These are phyloP conservation scores for Bipolaris bicolor DNA, from an alignment of 2,329 filamentous ascomycete species.

Conservation along the genomic window DNA sequence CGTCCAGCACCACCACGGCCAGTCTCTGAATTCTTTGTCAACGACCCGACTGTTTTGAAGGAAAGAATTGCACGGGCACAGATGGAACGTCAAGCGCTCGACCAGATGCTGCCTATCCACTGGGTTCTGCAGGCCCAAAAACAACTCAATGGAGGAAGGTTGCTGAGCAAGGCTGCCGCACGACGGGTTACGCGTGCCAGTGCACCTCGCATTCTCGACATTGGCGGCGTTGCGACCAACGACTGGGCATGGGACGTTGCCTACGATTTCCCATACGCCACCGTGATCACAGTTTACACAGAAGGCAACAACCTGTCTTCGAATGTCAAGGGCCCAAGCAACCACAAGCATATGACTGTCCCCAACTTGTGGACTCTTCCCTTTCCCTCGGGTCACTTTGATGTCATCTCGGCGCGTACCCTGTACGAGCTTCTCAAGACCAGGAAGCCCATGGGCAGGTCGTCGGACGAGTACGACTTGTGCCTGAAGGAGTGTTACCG, in stretches of 20 bases:
- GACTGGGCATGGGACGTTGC: conserved; percentile 98
- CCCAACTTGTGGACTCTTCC: conserved; percentile 79
- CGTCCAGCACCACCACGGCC: conserved; percentile 53
- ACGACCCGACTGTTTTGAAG: conserved; percentile 69
- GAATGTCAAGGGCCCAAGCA: conserved; percentile 75
- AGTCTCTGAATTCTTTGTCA: conserved; percentile 54
- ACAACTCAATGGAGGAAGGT: conserved; percentile 65
- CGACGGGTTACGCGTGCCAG: conserved; percentile 61
- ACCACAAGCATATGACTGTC: conserved; percentile 84
- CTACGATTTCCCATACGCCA: conserved; percentile 80
- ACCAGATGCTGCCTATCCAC: conserved; percentile 66
- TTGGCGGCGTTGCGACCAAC: conserved; percentile 82
- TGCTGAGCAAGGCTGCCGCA: conserved; percentile 60
- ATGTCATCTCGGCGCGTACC: conserved; percentile 87
- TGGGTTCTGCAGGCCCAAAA: conserved; percentile 69
- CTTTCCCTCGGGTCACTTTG: conserved; percentile 85
- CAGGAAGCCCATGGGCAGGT: conserved; percentile 56
- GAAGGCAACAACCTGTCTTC: conserved; percentile 47
- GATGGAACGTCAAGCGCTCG: conserved; percentile 79
- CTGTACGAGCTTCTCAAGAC: conserved; percentile 83
- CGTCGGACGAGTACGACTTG: conserved; percentile 82
- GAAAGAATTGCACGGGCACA: conserved; percentile 60
- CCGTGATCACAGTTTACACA: conserved; percentile 86
- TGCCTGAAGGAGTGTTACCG: conserved; percentile 87
- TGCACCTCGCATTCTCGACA: conserved; percentile 77